A percentile compares a stretch with the other conserved stretches of the same genome.
Evolutionary conservation across 139 green algal species (phyloP).

Genomic region (Chlamydomonas sp.): DNA sequence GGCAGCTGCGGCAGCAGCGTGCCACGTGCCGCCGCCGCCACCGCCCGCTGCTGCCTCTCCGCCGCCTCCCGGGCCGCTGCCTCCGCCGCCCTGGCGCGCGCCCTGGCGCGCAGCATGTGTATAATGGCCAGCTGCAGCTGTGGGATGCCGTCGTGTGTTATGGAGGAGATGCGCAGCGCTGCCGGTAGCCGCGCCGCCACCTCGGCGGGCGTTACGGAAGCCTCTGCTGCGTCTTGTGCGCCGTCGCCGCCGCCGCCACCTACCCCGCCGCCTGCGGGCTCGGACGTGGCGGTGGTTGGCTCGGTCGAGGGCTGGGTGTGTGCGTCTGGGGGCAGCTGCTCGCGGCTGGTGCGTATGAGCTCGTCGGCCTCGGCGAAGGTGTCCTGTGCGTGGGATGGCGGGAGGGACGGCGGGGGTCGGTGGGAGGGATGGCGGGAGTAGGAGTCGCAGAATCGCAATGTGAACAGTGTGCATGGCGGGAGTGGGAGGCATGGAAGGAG

Average conservation of each 20-base stretch:
- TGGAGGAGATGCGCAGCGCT: constrained; percentile 73
- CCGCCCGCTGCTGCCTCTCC: neutral
- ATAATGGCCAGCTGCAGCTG: constrained; percentile 72
- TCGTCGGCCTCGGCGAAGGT: neutral
- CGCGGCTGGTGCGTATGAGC: neutral
- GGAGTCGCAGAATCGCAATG: too few relatives aligned
- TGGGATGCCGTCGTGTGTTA: constrained; percentile 74
- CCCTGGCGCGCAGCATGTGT: constrained; percentile 46
- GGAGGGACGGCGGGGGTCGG: neutral
- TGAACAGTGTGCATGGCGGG: too few relatives aligned
- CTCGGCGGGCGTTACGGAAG: constrained; percentile 9
- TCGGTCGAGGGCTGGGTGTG: neutral
- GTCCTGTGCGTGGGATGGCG: neutral
- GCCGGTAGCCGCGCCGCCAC: constrained; percentile 56
- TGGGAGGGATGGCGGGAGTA: too few relatives aligned
- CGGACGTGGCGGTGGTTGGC: neutral
- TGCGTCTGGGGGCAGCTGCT: too few relatives aligned
- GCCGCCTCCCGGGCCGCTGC: neutral
- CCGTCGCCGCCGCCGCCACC: neutral
- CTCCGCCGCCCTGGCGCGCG: neutral
- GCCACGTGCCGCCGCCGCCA: neutral
- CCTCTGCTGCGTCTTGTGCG: neutral
- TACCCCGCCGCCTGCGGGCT: neutral
- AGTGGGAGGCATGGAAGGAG: too few relatives aligned
- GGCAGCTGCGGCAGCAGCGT: too few relatives aligned